These are phyloP conservation scores for Zoysia matrella DNA, from an alignment of 202 grass and related monocot genomes.

Conservation along the genomic window DNA sequence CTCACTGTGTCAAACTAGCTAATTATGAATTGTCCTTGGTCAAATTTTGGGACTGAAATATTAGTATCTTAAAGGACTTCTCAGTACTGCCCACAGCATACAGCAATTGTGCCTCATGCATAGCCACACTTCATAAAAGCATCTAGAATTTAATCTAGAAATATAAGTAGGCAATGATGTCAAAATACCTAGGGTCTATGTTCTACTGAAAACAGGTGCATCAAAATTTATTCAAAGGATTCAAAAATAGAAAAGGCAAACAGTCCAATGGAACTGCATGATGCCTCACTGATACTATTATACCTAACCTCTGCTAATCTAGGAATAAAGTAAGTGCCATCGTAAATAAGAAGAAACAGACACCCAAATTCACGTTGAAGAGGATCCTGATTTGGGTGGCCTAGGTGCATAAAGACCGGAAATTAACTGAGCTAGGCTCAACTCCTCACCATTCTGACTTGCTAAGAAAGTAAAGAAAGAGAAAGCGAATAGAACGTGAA, in stretches of 20 bases:
- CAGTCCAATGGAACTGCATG: slow-evolving; percentile 5
- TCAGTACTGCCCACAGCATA: neutral
- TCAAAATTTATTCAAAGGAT: neutral
- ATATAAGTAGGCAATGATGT: slow-evolving; percentile 6
- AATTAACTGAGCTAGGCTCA: neutral
- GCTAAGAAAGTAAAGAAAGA: neutral
- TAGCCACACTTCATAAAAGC: slow-evolving; percentile 1
- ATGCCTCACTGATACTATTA: neutral
- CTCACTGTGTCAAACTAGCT: too few species aligned
- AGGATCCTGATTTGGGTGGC: neutral
- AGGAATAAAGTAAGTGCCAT: neutral
- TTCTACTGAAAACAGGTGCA: neutral
- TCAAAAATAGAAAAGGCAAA: neutral
- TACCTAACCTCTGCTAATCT: neutral
- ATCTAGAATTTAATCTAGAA: slow-evolving; percentile 21
- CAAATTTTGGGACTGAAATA: neutral
- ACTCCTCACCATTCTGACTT: neutral
- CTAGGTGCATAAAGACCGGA: neutral
- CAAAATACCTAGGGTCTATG: neutral
- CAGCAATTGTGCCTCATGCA: neutral
- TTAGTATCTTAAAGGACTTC: slow-evolving; percentile 1
- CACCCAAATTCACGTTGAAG: neutral
- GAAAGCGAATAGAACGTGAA: neutral
- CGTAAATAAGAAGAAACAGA: neutral
- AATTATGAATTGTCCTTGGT: neutral